phyloP scores from a whole-genome alignment of 2,329 filamentous ascomycete species.

The Dothidotthia symphoricarpi region DNA sequence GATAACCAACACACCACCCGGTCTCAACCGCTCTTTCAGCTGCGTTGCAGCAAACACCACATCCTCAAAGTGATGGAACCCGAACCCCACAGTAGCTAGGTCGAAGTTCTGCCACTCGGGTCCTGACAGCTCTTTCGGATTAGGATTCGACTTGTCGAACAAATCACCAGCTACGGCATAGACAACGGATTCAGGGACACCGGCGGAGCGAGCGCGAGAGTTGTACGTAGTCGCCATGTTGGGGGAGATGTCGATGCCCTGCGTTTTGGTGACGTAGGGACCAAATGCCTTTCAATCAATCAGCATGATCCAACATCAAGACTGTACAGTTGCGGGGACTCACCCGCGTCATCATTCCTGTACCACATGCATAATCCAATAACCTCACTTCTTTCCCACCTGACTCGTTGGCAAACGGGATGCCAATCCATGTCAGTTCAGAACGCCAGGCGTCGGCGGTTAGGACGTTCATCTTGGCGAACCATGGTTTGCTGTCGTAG shows the following conservation, averaged over 20 bases:
- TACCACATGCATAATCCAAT: constrained; percentile 76
- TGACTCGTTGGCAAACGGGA: constrained; percentile 50
- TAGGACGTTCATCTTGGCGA: constrained; percentile 53
- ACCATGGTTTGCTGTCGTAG: constrained; percentile 57
- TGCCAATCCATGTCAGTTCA: constrained; percentile 61
- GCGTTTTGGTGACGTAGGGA: constrained; percentile 60
- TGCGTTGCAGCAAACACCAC: constrained; percentile 59
- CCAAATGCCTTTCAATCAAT: too few relatives aligned
- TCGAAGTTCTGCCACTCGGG: constrained; percentile 44
- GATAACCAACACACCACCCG: constrained; percentile 66
- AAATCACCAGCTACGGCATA: constrained; percentile 39
- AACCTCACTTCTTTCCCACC: constrained; percentile 49
- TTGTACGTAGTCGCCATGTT: constrained; percentile 72
- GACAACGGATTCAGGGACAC: constrained; percentile 17
- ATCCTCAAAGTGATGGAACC: constrained; percentile 56
- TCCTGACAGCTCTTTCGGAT: constrained; percentile 20
- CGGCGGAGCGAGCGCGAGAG: constrained; percentile 45
- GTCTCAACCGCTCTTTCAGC: constrained; percentile 61
- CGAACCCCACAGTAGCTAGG: constrained; percentile 44
- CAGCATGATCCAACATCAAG: too few relatives aligned
- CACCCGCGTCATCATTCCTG: constrained; percentile 64
- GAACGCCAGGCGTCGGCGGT: constrained; percentile 56
- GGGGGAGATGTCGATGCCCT: constrained; percentile 69
- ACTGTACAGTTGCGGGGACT: too few relatives aligned
- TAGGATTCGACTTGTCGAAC: constrained; percentile 26